Evolutionary conservation across 148 eudicot genomes (phyloP), one percentile per base, ranked within the genome.

Genomic region (Nepenthes gracilis): DNA sequence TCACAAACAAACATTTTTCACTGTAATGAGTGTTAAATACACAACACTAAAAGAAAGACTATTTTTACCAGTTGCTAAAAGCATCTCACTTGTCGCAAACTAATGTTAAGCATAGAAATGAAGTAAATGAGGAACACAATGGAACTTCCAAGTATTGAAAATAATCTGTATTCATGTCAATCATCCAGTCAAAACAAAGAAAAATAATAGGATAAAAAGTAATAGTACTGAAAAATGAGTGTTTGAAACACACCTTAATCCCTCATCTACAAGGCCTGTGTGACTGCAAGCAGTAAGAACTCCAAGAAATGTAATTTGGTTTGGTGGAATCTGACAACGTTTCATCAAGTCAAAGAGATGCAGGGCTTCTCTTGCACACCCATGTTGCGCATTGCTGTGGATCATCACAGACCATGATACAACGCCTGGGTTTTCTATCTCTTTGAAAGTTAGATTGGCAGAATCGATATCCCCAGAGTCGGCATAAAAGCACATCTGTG

Each of bases 241-340:
- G 45, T 40, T 40, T 40, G 45, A n/a, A 49, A 11, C 53, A 49
- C 2, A 49, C 53, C 53, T 49, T 11, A 49, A 49, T 49, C 81
- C 81, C 47, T 61, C 36, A n/a, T 77, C 77, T 1, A 77, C 69
- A n/a, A 77, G 69, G 3, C 81, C 81, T 2, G 71, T 71, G 51
- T 73, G 81, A 61, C 81, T 77, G 38, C 81, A 77, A 5, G 81
- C 81, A 48, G 68, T 72, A 32, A 77, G 71, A 54, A 73, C 74
- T 53, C 77, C 69, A 14, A 69, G 63, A 60, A 69, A 77, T 23
- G 69, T 66, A 2, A 73, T 63, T 53, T 60, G 59, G 32, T 64
- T 77, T 9, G 81, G 81, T 53, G 45, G 59, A 58, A 64, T 64
- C 60, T 54, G 63, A 53, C 33, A 23, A 6, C 35, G 33, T 35